A percentile compares a stretch with the other conserved stretches of the same genome.
phyloP scores from a whole-genome alignment of 129 eudicot genomes.

The Arctium lappa region DNA sequence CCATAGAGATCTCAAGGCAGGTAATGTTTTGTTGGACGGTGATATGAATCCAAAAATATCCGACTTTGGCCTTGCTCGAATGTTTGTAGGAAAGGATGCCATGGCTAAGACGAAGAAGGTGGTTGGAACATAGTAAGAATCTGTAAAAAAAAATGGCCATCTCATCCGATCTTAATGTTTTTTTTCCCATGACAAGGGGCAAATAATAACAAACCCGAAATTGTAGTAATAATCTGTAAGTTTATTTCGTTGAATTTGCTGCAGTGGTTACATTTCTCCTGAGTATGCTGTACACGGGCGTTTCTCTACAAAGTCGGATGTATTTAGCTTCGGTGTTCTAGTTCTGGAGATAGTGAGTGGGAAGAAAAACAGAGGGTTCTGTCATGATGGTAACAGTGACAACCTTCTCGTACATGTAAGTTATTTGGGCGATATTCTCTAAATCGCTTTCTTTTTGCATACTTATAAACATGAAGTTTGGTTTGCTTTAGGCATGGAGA shows the following conservation, averaged over 20 bases:
- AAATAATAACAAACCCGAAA: neutral
- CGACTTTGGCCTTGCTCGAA: slow-evolving; percentile 10
- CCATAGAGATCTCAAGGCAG: slow-evolving; percentile 11
- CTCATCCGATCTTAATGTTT: neutral
- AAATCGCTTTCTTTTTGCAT: no score
- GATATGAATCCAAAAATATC: slow-evolving; percentile 24
- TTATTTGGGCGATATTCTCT: neutral
- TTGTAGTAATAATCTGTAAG: neutral
- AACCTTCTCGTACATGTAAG: slow-evolving; percentile 16
- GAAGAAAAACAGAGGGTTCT: slow-evolving; percentile 16
- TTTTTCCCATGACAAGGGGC: neutral
- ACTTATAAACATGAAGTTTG: neutral
- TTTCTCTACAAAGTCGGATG: slow-evolving; percentile 7
- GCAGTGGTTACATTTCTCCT: neutral
- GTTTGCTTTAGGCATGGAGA: neutral
- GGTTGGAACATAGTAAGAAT: neutral
- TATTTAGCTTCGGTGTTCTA: slow-evolving; percentile 5
- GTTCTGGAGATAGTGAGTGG: slow-evolving; percentile 12
- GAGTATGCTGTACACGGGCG: slow-evolving; percentile 11
- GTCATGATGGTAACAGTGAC: slow-evolving; percentile 3
- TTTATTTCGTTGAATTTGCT: neutral
- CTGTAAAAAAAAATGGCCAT: neutral
- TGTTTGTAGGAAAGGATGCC: neutral
- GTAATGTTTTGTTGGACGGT: neutral
- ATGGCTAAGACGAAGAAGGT: neutral